Evolutionary conservation across 176 grass and related monocot species (phyloP).

Genomic region (Musa acuminata): DNA sequence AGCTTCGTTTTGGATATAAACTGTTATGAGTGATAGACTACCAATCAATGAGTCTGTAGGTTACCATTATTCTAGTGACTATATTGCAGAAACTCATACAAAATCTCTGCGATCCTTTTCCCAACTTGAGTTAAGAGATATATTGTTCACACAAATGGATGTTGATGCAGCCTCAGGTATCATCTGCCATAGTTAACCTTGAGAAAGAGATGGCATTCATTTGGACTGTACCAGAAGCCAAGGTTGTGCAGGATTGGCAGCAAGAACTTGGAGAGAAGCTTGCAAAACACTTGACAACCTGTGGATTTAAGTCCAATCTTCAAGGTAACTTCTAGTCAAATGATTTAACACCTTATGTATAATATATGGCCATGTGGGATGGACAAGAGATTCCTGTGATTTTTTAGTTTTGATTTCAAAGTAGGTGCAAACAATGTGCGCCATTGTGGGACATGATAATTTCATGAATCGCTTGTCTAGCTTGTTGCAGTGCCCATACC

Average conservation of each 20-base stretch:
- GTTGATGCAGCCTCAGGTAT: slow-evolving; percentile 46
- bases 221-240: slow-evolving; percentile 50
- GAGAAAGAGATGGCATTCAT: slow-evolving; percentile 52
- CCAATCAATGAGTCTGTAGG: too few relatives aligned
- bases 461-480: too few relatives aligned
- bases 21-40: too few relatives aligned
- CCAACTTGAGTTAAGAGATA: neutral
- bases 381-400: neutral
- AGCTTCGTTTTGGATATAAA: too few relatives aligned
- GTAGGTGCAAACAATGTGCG: too few relatives aligned
- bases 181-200: slow-evolving; percentile 53
- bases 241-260: slow-evolving; percentile 44
- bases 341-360: neutral
- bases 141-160: neutral
- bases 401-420: neutral
- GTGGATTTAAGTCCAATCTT: slow-evolving; percentile 65
- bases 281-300: slow-evolving; percentile 71
- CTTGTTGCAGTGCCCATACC: too few relatives aligned
- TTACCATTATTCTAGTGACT: too few relatives aligned
- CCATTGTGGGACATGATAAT: too few relatives aligned
- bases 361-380: neutral
- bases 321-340: slow-evolving; percentile 27
- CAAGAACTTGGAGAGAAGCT: slow-evolving; percentile 62
- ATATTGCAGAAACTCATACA: too few relatives aligned
- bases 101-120: neutral